phyloP scores from a whole-genome alignment of 164 flowering plant species.

The Nymphaea colorata region DNA sequence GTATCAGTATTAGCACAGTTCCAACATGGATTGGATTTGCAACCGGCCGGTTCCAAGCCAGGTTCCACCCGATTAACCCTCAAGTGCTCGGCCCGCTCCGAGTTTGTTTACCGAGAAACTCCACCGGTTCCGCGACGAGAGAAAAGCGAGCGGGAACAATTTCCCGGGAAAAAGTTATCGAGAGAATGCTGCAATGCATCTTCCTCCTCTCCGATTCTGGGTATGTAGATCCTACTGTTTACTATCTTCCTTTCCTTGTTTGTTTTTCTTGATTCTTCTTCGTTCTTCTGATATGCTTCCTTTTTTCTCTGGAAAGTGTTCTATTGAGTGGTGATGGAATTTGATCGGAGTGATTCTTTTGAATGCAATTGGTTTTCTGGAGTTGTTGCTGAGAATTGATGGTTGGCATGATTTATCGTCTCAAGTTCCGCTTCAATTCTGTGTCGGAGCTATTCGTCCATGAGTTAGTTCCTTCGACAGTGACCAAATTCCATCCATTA shows the following conservation, averaged over 20 bases:
- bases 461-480: too few relatives aligned
- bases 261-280: background rate
- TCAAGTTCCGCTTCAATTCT: background rate
- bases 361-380: background rate
- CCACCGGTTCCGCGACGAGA: too few relatives aligned
- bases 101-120: too few relatives aligned
- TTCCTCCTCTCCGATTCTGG: conserved; percentile 92
- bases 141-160: too few relatives aligned
- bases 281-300: background rate
- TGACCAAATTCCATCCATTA: too few relatives aligned
- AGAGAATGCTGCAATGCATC: conserved; percentile 83
- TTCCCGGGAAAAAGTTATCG: too few relatives aligned
- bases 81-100: too few relatives aligned
- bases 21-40: too few relatives aligned
- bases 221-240: conserved; percentile 16
- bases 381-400: background rate
- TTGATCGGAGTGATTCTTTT: background rate
- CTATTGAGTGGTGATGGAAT: background rate
- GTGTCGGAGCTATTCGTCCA: background rate
- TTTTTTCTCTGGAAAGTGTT: background rate
- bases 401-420: background rate
- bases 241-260: too few relatives aligned
- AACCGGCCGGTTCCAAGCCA: too few relatives aligned
- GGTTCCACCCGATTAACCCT: too few relatives aligned
- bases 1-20: too few relatives aligned